Conservation (phyloP, 495 filamentous ascomycete species). For the Neurospora sp. region DNA sequence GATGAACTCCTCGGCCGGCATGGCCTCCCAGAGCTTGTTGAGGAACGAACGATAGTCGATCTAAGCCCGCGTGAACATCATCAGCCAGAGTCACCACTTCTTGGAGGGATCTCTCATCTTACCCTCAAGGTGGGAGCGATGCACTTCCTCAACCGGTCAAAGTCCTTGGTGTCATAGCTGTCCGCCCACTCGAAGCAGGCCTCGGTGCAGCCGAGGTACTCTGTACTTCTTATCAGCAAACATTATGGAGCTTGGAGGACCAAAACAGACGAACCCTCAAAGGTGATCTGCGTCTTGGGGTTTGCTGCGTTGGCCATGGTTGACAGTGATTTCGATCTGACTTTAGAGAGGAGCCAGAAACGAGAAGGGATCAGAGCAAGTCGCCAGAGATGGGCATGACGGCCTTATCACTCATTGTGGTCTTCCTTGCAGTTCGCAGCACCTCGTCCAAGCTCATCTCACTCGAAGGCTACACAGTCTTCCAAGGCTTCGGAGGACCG, state of each 20-base stretch:
- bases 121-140: conserved; percentile 61
- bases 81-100: neutral
- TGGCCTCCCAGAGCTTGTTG: conserved; percentile 59
- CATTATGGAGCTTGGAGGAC: neutral
- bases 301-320: conserved; percentile 17
- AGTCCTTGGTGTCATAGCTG: conserved; percentile 77
- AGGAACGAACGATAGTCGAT: conserved; percentile 71
- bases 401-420: neutral
- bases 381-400: neutral
- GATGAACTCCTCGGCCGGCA: conserved; percentile 64
- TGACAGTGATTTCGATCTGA: neutral
- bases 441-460: neutral
- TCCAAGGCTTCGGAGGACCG: neutral
- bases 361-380: neutral
- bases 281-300: conserved; percentile 14
- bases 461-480: neutral
- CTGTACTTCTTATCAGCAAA: conserved; percentile 16
- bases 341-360: neutral
- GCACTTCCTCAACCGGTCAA: conserved; percentile 58
- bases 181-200: conserved; percentile 68
- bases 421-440: neutral
- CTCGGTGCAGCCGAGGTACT: conserved; percentile 43
- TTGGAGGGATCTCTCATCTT: conserved; percentile 7
- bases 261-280: conserved; percentile 16
- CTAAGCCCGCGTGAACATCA: conserved; percentile 11